Percentiles rank a stretch among this genome's conserved stretches.
Evolutionary conservation across 768 basidiomycete genomes (phyloP).

Genomic region (Boletus vinaceobasis): DNA sequence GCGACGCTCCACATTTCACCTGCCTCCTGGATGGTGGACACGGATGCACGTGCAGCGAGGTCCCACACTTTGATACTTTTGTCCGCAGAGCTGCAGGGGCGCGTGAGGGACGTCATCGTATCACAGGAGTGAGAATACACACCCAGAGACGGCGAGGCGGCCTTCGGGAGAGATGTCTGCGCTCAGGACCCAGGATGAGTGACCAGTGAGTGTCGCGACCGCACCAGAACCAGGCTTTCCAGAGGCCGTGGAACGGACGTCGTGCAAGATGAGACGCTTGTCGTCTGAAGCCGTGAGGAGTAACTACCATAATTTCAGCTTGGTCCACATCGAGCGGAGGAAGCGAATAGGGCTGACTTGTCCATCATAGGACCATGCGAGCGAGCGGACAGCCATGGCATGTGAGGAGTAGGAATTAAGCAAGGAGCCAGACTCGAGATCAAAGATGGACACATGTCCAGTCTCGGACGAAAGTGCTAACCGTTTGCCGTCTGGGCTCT

Average conservation of each 20-base stretch:
- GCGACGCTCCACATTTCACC: conserved; percentile 84
- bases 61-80: conserved; percentile 89
- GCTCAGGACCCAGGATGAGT: conserved; percentile 89
- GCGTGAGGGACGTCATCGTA: background rate
- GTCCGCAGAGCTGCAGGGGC: conserved; percentile 64
- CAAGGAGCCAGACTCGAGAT: conserved; percentile 65
- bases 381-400: conserved; percentile 82
- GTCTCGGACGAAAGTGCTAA: conserved; percentile 81
- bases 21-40: conserved; percentile 73
- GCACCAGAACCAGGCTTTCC: conserved; percentile 65
- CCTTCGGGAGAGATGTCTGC: conserved; percentile 81
- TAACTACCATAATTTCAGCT: conserved; percentile 53
- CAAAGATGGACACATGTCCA: conserved; percentile 87
- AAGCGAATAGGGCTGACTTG: conserved; percentile 50
- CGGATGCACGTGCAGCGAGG: conserved; percentile 64
- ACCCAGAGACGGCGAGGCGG: conserved; percentile 80
- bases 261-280: conserved; percentile 85
- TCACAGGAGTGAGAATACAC: conserved; percentile 21
- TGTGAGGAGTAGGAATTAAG: conserved; percentile 78
- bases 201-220: conserved; percentile 83
- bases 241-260: conserved; percentile 69
- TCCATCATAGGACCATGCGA: conserved; percentile 88
- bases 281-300: conserved; percentile 91
- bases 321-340: background rate
- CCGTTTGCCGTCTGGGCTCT: conserved; percentile 87